Evolutionary conservation across 805 yeast species (phyloP).

Genomic region (Candida alai): DNA sequence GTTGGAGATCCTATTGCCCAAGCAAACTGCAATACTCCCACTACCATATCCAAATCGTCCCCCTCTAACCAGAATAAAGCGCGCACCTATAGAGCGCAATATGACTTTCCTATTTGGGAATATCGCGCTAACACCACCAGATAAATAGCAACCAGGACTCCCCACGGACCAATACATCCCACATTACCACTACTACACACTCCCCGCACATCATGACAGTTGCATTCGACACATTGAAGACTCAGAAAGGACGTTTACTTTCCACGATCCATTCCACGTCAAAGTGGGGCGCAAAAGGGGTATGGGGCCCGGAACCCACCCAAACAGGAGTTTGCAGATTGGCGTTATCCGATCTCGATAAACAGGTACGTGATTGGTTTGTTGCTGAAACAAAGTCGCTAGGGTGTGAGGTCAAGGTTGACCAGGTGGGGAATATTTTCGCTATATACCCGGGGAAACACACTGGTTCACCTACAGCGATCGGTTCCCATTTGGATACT

Average conservation of each 20-base stretch:
- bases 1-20: no score
- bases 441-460: slow-evolving; percentile 57
- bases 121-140: no score
- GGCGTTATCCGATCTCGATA: slow-evolving; percentile 60
- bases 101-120: no score
- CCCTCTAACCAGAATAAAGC: no score
- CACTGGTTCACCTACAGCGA: slow-evolving; percentile 51
- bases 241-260: slow-evolving; percentile 39
- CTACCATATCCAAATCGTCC: no score
- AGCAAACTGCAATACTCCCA: no score
- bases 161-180: no score
- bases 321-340: slow-evolving; percentile 69
- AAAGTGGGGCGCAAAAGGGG: slow-evolving; percentile 57
- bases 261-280: slow-evolving; percentile 63
- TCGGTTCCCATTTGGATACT: slow-evolving; percentile 73
- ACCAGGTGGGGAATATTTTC: slow-evolving; percentile 66
- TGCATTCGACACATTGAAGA: slow-evolving; percentile 2
- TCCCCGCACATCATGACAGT: no score
- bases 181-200: no score
- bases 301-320: slow-evolving; percentile 53
- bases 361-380: slow-evolving; percentile 65
- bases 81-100: no score
- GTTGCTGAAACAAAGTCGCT: slow-evolving; percentile 45
- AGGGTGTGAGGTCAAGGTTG: slow-evolving; percentile 59
- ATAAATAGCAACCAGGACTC: no score